Conservation (phyloP, 2,329 filamentous ascomycete genomes). For the Lomentospora prolificans region DNA sequence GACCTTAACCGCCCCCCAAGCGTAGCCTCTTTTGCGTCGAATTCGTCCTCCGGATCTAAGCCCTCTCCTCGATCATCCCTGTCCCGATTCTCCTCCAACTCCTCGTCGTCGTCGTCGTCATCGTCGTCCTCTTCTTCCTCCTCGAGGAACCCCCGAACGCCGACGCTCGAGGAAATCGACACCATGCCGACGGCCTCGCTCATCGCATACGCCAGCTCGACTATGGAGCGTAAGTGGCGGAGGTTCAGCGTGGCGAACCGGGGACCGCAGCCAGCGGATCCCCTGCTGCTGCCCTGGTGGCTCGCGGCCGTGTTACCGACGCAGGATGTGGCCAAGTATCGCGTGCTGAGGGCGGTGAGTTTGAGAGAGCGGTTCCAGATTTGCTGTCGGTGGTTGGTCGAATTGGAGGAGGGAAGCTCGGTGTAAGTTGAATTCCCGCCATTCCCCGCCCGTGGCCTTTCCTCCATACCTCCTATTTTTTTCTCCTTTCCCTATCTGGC, state of each 20-base stretch:
- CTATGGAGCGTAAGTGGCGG: slow-evolving; percentile 58
- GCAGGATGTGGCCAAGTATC: slow-evolving; percentile 69
- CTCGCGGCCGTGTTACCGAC: slow-evolving; percentile 75
- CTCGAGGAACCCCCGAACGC: background rate
- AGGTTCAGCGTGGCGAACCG: slow-evolving; percentile 63
- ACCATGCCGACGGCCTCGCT: slow-evolving; percentile 60
- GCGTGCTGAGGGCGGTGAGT: slow-evolving; percentile 60
- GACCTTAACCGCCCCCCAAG: slow-evolving; percentile 13
- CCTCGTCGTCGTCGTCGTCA: background rate
- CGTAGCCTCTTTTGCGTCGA: background rate
- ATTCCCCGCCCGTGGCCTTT: background rate
- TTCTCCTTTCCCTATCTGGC: background rate
- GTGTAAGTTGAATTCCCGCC: too few species aligned
- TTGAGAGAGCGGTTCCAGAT: slow-evolving; percentile 77
- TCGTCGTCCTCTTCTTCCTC: background rate
- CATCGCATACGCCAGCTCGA: slow-evolving; percentile 54
- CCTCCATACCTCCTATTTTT: background rate
- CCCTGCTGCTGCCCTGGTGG: slow-evolving; percentile 80
- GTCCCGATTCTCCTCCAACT: background rate
- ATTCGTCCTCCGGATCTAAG: background rate
- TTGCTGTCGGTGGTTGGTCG: slow-evolving; percentile 66
- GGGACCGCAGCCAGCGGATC: slow-evolving; percentile 67
- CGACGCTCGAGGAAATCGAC: slow-evolving; percentile 12
- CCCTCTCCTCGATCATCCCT: background rate
- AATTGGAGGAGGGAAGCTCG: slow-evolving; percentile 66